Evolutionary conservation across 148 eudicot species (phyloP).

Genomic region (Vaccinium corymbosum): DNA sequence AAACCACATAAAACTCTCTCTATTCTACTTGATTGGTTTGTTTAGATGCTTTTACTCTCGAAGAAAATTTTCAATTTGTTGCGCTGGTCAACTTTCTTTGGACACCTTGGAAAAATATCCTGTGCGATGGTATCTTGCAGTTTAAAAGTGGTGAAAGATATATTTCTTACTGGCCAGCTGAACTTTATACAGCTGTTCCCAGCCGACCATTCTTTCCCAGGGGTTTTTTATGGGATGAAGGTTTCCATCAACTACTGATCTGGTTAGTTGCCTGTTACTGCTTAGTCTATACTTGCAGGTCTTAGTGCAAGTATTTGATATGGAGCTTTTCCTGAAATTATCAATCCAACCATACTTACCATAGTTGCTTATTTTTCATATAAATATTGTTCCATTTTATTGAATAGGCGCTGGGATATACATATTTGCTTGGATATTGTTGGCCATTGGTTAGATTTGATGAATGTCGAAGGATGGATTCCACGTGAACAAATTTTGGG

Average conservation of each 20-base stretch:
- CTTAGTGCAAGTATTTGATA: background rate
- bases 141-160: conserved; percentile 40
- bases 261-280: conserved; percentile 50
- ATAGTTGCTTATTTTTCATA: background rate
- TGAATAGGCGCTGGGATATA: conserved; percentile 82
- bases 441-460: conserved; percentile 96
- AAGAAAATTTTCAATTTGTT: background rate
- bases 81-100: conserved; percentile 9
- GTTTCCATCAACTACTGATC: conserved; percentile 90
- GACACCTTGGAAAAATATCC: conserved; percentile 31
- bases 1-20: background rate
- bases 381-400: background rate
- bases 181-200: conserved; percentile 97
- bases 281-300: background rate
- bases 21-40: background rate
- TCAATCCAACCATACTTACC: background rate
- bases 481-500: conserved; percentile 99
- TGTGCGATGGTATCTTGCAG: conserved; percentile 45
- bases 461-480: conserved; percentile 98
- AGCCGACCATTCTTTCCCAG: conserved; percentile 95
- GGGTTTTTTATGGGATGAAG: conserved; percentile 99
- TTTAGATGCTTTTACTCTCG: background rate
- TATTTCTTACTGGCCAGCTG: conserved; percentile 91
- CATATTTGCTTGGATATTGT: conserved; percentile 76
- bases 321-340: background rate